These are phyloP conservation scores for Clavulina sp. DNA, from an alignment of 768 basidiomycete species.

Conservation along the genomic window DNA sequence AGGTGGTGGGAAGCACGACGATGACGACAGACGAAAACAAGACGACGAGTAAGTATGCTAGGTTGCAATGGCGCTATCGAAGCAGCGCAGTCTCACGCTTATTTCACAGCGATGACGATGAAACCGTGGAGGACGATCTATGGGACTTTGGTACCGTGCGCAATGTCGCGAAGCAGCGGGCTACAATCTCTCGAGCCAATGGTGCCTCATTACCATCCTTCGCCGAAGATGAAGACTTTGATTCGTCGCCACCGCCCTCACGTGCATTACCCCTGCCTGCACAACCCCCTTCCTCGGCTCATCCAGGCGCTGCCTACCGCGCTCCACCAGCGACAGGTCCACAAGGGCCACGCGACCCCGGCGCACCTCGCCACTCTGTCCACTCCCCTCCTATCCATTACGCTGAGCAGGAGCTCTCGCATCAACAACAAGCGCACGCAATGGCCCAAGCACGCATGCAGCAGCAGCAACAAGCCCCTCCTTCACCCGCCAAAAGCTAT, in stretches of 20 bases:
- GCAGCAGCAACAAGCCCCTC: no score
- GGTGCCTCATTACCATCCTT: background rate
- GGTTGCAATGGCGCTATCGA: slow-evolving; percentile 12
- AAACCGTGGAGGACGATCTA: slow-evolving; percentile 51
- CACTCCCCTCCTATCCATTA: background rate
- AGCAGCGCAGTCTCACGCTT: slow-evolving; percentile 5
- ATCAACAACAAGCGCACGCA: no score
- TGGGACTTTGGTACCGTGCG: slow-evolving; percentile 98
- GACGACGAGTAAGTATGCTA: slow-evolving; percentile 57
- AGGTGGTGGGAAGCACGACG: slow-evolving; percentile 58
- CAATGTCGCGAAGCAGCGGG: slow-evolving; percentile 39
- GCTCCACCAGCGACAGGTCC: no score
- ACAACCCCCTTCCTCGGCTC: no score
- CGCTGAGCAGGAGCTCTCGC: background rate
- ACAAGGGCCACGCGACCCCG: no score
- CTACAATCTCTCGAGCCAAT: slow-evolving; percentile 22
- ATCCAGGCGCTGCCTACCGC: no score
- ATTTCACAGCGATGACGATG: slow-evolving; percentile 29
- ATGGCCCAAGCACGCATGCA: no score
- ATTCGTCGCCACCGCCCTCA: background rate
- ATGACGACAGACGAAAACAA: slow-evolving; percentile 43
- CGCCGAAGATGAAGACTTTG: no score
- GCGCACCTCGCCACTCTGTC: no score
- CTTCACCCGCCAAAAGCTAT: no score
- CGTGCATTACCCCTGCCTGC: no score